Conservation (phyloP, 257 asterid genomes). For the Cruciata laevipes region DNA sequence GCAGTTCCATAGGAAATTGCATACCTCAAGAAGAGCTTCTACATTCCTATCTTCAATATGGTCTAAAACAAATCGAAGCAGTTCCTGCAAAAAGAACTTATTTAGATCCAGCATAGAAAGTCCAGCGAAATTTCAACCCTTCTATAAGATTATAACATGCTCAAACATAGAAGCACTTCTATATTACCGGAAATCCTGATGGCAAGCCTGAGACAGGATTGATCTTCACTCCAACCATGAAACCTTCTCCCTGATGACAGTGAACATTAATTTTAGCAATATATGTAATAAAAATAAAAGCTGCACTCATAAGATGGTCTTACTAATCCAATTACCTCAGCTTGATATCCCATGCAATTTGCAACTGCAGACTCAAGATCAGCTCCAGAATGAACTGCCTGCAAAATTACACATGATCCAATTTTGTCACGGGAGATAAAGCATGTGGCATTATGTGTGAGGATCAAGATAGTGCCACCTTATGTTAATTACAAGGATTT, state of each 20-base stretch:
- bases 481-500: background rate
- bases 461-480: background rate
- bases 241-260: conserved; percentile 82
- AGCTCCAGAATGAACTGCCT: conserved; percentile 99
- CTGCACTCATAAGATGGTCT: conserved; percentile 7
- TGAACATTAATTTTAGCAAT: conserved; percentile 13
- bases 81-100: conserved; percentile 47
- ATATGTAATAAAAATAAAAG: conserved; percentile 7
- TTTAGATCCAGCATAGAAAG: background rate
- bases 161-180: conserved; percentile 13
- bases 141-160: background rate
- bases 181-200: conserved; percentile 70
- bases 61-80: conserved; percentile 67
- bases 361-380: conserved; percentile 94
- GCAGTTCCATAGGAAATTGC: conserved; percentile 17
- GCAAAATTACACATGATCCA: conserved; percentile 18
- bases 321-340: conserved; percentile 49
- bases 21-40: conserved; percentile 91
- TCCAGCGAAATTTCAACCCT: conserved; percentile 6
- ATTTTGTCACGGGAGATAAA: background rate
- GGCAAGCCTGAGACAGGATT: conserved; percentile 98
- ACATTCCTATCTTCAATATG: conserved; percentile 88
- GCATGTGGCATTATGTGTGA: background rate
- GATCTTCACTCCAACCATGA: conserved; percentile 96
- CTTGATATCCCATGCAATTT: conserved; percentile 89